Base-by-base conservation (phyloP, 331 rosid genomes). In the Saraca asoca region DNA sequence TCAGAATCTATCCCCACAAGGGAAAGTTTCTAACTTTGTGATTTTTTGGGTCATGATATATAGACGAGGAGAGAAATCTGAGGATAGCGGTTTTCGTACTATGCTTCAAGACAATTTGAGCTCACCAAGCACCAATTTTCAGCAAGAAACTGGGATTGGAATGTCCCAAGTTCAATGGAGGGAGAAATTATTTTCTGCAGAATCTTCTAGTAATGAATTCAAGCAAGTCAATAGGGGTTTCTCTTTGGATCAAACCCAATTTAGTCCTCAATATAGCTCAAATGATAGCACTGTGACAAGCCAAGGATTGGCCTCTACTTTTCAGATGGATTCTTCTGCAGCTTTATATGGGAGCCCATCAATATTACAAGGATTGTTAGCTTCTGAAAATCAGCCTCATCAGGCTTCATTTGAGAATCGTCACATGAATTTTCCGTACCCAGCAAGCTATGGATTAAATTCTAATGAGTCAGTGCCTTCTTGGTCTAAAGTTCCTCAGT, bases 261-360 rank as follows among this genome's bases (percentile, higher is more conserved):
- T 85, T 55, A 88, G 95, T 55, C 95, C 95, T 58, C 90, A 77
- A 17, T 91, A 88, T 64, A 88, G 89, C 73, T 85, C 95, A 24
- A 88, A 89, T n/a, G 95, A 91, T 37, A 86, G 95, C 69, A 82
- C 83, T 0, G 82, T 87, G 17, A 85, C 93, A 42, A 81, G 80
- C 68, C 92, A 83, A 69, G 84, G 85, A 29, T 38, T 85, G 60
- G 7, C 83, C 6, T 62, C 91, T 0, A 73, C 72, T 74, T 85
- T 71, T 66, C 88, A 81, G 5, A 76, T 91, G 68, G 95, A 85
- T 52, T 76, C 86, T n/a, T 53, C 83, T 0, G 60, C 83, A 5
- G 49, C 69, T 72, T 61, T 91, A 31, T 91, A 85, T 63, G 97
- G 88, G 3, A 83, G 50, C 65, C 79, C 91, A 34, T 77, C 95